These are phyloP conservation scores for Malassezia equina DNA, from an alignment of 1,284 basidiomycete genomes.

Conservation along the genomic window DNA sequence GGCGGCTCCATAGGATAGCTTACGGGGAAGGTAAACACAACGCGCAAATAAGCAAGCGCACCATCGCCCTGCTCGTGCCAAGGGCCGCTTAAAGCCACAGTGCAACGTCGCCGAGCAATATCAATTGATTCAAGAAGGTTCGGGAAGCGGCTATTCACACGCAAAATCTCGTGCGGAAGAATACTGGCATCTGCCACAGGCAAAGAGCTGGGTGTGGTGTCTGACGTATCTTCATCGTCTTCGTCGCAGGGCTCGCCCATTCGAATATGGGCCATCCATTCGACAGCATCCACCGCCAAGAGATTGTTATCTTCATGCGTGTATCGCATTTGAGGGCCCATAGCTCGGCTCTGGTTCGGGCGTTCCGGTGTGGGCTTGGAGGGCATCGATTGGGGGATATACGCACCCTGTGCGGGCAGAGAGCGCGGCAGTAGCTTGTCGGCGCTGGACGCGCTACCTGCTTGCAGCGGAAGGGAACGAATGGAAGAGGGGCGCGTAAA, in stretches of 20 bases:
- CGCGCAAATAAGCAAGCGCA: conserved; percentile 33
- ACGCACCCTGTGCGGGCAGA: background rate
- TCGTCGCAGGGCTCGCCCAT: background rate
- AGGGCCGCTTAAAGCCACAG: conserved; percentile 37
- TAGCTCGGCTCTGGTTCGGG: background rate
- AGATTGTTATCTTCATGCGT: background rate
- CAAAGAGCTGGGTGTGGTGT: background rate
- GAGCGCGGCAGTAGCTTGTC: background rate
- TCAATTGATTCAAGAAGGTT: conserved; percentile 37
- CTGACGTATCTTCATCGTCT: background rate
- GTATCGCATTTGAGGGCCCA: conserved; percentile 14
- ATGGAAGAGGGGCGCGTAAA: background rate
- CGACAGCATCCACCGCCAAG: background rate
- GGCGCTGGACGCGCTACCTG: background rate
- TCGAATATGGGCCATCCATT: background rate
- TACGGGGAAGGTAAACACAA: conserved; percentile 33
- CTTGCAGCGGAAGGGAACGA: background rate
- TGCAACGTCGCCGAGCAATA: conserved; percentile 29
- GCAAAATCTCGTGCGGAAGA: conserved; percentile 31
- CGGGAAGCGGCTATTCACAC: conserved; percentile 29
- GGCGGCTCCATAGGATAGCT: conserved; percentile 32
- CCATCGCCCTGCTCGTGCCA: conserved; percentile 28
- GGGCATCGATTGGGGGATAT: background rate
- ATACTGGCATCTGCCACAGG: background rate
- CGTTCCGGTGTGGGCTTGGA: background rate